A percentile compares a stretch with the other conserved stretches of the same genome.
Evolutionary conservation across 495 filamentous ascomycete genomes (phyloP).

Genomic region (Glarea lozoyensis): DNA sequence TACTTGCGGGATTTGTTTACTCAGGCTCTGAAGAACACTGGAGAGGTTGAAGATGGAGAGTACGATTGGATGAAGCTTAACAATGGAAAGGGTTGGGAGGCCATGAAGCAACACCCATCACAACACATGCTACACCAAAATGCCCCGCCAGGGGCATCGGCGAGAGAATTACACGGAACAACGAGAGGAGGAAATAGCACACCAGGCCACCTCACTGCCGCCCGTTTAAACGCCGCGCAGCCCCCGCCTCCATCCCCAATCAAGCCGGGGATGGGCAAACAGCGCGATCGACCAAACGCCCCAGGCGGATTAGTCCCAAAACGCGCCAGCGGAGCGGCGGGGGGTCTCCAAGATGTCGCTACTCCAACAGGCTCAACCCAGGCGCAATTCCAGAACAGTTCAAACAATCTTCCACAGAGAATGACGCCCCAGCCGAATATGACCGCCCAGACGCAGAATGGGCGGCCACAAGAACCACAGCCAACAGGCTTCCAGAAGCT

Average conservation of each 20-base stretch:
- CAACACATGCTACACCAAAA: constrained; percentile 67
- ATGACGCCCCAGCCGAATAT: constrained; percentile 50
- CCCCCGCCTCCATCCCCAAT: constrained; percentile 83
- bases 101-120: constrained; percentile 74
- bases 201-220: constrained; percentile 62
- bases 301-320: constrained; percentile 61
- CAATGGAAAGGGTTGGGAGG: constrained; percentile 92
- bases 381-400: constrained; percentile 86
- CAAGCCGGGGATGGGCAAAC: constrained; percentile 70
- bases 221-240: constrained; percentile 96
- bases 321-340: constrained; percentile 60
- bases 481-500: constrained; percentile 59
- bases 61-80: constrained; percentile 99
- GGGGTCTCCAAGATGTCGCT: constrained; percentile 59
- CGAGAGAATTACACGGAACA: constrained; percentile 63
- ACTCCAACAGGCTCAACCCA: constrained; percentile 78
- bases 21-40: constrained; percentile 87
- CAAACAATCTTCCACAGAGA: constrained; percentile 67
- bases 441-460: constrained; percentile 40
- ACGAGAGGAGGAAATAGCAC: constrained; percentile 41
- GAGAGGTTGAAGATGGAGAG: constrained; percentile 95
- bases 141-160: constrained; percentile 63
- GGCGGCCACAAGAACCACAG: constrained; percentile 33
- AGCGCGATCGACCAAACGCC: constrained; percentile 73
- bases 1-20: constrained; percentile 95